Evolutionary conservation across 345 rosid genomes (phyloP), one percentile per base, ranked within the genome.

Genomic region (Rhodamnia rubescens): DNA sequence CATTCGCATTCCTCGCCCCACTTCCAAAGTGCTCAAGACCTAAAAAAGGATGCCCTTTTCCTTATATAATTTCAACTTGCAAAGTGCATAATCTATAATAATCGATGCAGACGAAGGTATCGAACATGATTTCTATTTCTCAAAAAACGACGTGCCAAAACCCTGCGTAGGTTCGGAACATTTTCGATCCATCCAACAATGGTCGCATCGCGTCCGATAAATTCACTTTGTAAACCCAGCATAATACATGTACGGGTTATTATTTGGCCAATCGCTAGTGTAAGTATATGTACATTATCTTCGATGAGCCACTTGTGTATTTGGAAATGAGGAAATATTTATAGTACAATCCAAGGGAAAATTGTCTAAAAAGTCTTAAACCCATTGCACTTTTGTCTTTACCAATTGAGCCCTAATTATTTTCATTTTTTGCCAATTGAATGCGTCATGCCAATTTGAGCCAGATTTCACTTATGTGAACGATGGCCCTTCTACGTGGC

Each of bases 271-370:
- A 49, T 49, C 13, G 7, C 51, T 11, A 49, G 51, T 49, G 9
- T 49, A 10, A 49, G 51, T 49, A 11, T 49, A 49, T 49, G 51
- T 49, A 49, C 51, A 49, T 49, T 11, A 49, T 49, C 51, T 49
- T 49, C 13, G 12, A 55, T 22, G n/a, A 18, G 78, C 0, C 24
- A 69, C 11, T 0, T 5, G 21, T 32, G 20, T 8, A 16, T 4
- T 32, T 36, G 22, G 12, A 69, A 69, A 64, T 6, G 18, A 52
- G 9, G 3, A 49, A 49, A 49, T 49, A 11, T 49, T 11, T 49
- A 2, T 49, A 49, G 2, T 2, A 49, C 51, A 49, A 49, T 2
- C 13, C 13, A 49, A 49, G 13, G 13, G 13, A 11, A 49, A 49
- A 49, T 49, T 49, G 9, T 49, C 51, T 2, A 49, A 49, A 49